phyloP scores from a whole-genome alignment of 805 yeast species.

The Kurtzmaniella fragi region DNA sequence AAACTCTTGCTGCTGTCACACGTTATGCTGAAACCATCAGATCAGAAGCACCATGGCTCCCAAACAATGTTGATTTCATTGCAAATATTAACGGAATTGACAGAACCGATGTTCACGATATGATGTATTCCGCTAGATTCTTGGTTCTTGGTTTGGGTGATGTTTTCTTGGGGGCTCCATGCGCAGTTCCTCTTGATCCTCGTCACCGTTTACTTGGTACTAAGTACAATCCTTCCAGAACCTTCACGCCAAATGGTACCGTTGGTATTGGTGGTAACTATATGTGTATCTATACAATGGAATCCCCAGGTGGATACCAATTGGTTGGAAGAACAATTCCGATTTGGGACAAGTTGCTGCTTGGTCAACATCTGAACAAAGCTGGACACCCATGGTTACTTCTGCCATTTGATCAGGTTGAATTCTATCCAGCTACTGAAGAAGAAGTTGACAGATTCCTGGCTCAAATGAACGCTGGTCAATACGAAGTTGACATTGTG shows the following conservation, averaged over 20 bases:
- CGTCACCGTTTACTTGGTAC: conserved; percentile 89
- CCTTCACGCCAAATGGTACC: conserved; percentile 93
- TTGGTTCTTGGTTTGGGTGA: conserved; percentile 95
- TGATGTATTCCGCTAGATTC: conserved; percentile 86
- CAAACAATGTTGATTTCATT: conserved; percentile 94
- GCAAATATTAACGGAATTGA: conserved; percentile 81
- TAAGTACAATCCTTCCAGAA: conserved; percentile 94
- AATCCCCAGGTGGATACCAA: conserved; percentile 98
- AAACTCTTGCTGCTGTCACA: conserved; percentile 83
- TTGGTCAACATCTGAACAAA: conserved; percentile 57
- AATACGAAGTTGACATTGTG: conserved; percentile 66
- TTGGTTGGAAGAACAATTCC: conserved; percentile 95
- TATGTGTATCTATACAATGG: conserved; percentile 98
- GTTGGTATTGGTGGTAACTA: conserved; percentile 99
- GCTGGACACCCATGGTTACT: conserved; percentile 78
- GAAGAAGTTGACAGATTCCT: conserved; percentile 67
- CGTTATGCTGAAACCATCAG: conserved; percentile 93
- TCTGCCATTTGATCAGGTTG: conserved; percentile 89
- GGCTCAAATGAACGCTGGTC: conserved; percentile 76
- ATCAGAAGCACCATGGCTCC: conserved; percentile 94
- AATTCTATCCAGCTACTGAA: conserved; percentile 88
- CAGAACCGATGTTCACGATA: conserved; percentile 70
- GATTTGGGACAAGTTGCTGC: conserved; percentile 90
- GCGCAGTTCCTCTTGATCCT: conserved; percentile 97
- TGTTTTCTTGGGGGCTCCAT: conserved; percentile 96